Base-by-base conservation (phyloP, 345 rosid genomes). In the Iberis pinnata region DNA sequence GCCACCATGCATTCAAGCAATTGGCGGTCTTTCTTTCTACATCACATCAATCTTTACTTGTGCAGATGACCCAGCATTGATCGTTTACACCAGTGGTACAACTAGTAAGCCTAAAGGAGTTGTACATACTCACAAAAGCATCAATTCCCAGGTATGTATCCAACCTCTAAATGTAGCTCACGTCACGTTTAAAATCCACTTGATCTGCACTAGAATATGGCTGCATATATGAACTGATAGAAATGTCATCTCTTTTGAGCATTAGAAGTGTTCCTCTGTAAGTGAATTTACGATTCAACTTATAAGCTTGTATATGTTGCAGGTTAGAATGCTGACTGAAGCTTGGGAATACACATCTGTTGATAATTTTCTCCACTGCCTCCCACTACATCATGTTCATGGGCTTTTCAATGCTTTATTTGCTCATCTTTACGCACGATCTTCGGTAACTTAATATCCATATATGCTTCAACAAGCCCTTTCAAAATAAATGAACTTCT, bases 41-140 rank as follows among this genome's bases (percentile, higher is more conserved):
- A 51, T 72, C 12, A 44, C 63, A 18, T 45, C 43, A 57, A 26
- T 10, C 14, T 74, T 53, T 25, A n/a, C 26, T 70, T 63, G 15
- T 67, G 52, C 72, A 85, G 95, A 64, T 69, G 83, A 85, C 60
- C 98, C 98, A 42, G 97, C 98, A 19, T 70, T 92, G 61, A 75
- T 92, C 51, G 68, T 88, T 45, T 92, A 92, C 68, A 92, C 98
- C 4, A 92, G 98, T 73, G 98, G 98, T 53, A 92, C 98, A 55
- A 92, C 98, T 10, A 97, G 98, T 50, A 92, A 80, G 70, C 98
- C 98, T n/a, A 92, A 92, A 73, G 98, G 97, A 55, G 98, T 79
- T 61, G 84, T 92, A 49, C 98, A 92, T 58, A 88, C 95, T 2
- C 98, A 88, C 70, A 77, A 74, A 64, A 80, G 93, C 73, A 78